Evolutionary conservation across 176 grass and related monocot species (phyloP).

Genomic region (Carex pumila): DNA sequence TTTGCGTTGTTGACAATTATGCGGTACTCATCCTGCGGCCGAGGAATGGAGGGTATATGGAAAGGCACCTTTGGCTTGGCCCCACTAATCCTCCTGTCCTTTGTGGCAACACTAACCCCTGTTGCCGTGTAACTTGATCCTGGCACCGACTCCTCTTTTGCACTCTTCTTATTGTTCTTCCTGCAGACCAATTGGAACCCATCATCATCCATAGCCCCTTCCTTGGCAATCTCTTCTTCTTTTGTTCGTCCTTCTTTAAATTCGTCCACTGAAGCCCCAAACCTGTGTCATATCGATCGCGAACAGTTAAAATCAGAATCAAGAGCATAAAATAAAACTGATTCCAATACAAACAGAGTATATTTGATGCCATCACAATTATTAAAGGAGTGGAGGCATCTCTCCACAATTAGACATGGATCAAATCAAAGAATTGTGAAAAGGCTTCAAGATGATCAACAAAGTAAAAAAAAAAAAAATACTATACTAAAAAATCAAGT

Average conservation of each 20-base stretch:
- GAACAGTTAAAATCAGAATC: neutral
- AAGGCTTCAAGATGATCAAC: neutral
- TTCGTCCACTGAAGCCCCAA: constrained; percentile 53
- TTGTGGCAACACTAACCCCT: constrained; percentile 34
- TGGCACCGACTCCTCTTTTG: constrained; percentile 2
- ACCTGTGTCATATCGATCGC: constrained; percentile 12
- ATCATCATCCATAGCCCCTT: constrained; percentile 40
- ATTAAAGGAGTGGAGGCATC: neutral
- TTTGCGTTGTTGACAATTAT: constrained; percentile 78
- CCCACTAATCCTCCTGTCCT: constrained; percentile 35
- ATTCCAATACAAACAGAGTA: neutral
- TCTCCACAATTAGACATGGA: neutral
- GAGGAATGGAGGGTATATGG: constrained; percentile 72
- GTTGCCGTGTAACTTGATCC: constrained; percentile 21
- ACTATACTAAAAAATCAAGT: neutral
- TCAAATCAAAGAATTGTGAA: neutral
- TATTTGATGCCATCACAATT: neutral
- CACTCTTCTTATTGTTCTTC: constrained; percentile 38
- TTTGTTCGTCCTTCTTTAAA: constrained; percentile 28
- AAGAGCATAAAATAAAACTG: neutral
- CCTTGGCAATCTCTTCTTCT: constrained; percentile 31
- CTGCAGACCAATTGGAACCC: constrained; percentile 52
- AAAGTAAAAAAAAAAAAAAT: neutral
- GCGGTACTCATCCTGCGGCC: constrained; percentile 69
- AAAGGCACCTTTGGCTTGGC: constrained; percentile 48